Percentiles rank a stretch among this genome's conserved stretches.
These are phyloP conservation scores for Trypanosomatidae sp. DNA, from an alignment of 208 protist genomes.

Conservation along the genomic window DNA sequence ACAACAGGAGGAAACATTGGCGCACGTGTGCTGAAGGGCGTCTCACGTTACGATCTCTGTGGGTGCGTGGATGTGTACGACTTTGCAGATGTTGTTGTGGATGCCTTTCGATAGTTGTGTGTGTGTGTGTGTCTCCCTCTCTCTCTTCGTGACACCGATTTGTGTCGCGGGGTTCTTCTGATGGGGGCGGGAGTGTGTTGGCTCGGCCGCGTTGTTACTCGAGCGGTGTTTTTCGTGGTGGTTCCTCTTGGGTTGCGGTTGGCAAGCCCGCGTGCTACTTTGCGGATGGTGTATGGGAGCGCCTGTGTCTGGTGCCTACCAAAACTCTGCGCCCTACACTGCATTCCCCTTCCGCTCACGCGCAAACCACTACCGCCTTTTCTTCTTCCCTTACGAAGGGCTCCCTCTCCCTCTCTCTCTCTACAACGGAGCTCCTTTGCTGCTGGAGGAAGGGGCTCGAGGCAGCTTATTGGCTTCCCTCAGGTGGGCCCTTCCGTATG, in stretches of 20 bases:
- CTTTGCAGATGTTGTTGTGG: not conserved
- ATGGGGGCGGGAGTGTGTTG: not conserved
- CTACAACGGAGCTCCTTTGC: not conserved
- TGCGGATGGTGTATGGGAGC: not conserved
- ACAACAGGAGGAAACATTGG: not conserved
- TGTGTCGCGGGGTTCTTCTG: not conserved
- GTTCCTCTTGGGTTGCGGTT: not conserved
- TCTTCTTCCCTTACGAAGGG: not conserved
- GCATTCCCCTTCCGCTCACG: not conserved
- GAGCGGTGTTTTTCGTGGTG: not conserved
- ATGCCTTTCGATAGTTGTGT: not conserved
- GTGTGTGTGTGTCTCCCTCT: not conserved
- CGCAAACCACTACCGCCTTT: not conserved
- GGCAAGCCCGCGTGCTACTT: not conserved
- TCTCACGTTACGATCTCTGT: not conserved
- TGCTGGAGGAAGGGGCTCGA: not conserved
- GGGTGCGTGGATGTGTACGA: not conserved
- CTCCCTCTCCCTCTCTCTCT: not conserved
- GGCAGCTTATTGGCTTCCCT: not conserved
- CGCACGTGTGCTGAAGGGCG: not conserved
- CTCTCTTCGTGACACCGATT: not conserved
- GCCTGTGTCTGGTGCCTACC: not conserved
- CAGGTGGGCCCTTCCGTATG: not conserved
- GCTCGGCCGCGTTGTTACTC: not conserved
- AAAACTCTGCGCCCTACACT: not conserved